Evolutionary conservation across 306 rosid species (phyloP).

Genomic region (Ormosia emarginata): DNA sequence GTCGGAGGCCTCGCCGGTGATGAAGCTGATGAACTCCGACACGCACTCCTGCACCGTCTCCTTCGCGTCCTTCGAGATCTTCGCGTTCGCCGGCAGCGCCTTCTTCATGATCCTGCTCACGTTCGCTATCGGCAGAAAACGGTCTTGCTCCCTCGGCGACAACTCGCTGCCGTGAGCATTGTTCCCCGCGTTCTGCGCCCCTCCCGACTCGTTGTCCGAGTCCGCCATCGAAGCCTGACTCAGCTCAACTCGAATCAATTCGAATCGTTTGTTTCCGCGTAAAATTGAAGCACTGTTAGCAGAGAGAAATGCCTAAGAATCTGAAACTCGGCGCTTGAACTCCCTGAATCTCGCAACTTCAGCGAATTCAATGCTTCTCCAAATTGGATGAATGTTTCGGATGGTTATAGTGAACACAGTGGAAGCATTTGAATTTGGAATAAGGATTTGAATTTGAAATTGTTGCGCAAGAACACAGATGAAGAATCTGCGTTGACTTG

Average conservation of each 20-base stretch:
- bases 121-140: slow-evolving; percentile 83
- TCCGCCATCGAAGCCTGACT: slow-evolving; percentile 56
- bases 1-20: slow-evolving; percentile 90
- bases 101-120: slow-evolving; percentile 93
- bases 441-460: too few species aligned
- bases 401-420: too few species aligned
- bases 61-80: slow-evolving; percentile 90
- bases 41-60: slow-evolving; percentile 94
- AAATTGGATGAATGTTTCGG: too few species aligned
- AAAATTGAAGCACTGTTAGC: not conserved
- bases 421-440: too few species aligned
- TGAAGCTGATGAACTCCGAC: slow-evolving; percentile 87
- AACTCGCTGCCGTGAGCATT: slow-evolving; percentile 40
- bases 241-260: not conserved
- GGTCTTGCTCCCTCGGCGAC: slow-evolving; percentile 77
- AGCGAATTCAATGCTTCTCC: too few species aligned
- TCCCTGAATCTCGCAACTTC: not conserved
- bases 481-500: not conserved
- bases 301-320: not conserved
- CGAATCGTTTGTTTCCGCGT: not conserved
- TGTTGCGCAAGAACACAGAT: too few species aligned
- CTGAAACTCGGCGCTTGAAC: not conserved
- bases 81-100: slow-evolving; percentile 84
- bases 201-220: slow-evolving; percentile 87
- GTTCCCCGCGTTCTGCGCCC: slow-evolving; percentile 33